Evolutionary conservation across 371 early-diverging fungal genomes (phyloP).

Genomic region (Caulochytrium protostelioides): DNA sequence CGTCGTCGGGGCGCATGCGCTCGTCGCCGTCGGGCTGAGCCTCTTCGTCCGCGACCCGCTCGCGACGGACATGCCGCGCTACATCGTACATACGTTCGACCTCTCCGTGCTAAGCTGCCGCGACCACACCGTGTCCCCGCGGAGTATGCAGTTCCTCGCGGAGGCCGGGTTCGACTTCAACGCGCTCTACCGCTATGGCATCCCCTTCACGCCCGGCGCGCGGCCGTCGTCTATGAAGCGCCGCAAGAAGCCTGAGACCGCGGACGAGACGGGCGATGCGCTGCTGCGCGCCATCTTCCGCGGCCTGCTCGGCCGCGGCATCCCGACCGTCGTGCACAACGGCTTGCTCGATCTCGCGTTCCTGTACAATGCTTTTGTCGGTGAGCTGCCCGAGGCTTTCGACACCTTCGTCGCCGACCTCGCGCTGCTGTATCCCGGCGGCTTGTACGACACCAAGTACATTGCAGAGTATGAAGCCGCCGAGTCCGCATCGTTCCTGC

Average conservation of each 20-base stretch:
- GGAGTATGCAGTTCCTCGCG: slow-evolving; percentile 49
- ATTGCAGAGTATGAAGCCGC: slow-evolving; percentile 38
- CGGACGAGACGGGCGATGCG: slow-evolving; percentile 7
- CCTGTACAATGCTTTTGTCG: slow-evolving; percentile 62
- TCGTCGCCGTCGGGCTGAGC: slow-evolving; percentile 61
- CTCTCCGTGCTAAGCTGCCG: slow-evolving; percentile 23
- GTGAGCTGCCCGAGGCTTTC: slow-evolving; percentile 40
- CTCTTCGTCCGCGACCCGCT: slow-evolving; percentile 23
- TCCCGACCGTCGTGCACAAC: slow-evolving; percentile 66
- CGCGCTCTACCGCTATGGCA: slow-evolving; percentile 42
- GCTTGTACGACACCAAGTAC: slow-evolving; percentile 74
- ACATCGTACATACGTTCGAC: slow-evolving; percentile 29
- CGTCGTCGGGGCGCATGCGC: slow-evolving; percentile 41
- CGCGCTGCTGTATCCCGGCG: slow-evolving; percentile 52
- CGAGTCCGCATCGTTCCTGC: slow-evolving; percentile 45
- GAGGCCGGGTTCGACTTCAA: slow-evolving; percentile 66
- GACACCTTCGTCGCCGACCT: slow-evolving; percentile 47
- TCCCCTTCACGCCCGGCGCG: slow-evolving; percentile 40
- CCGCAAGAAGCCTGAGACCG: background rate
- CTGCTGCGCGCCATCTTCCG: slow-evolving; percentile 28
- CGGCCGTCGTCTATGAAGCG: slow-evolving; percentile 1
- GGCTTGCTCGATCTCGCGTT: slow-evolving; percentile 75
- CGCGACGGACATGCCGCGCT: slow-evolving; percentile 1
- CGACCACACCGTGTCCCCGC: slow-evolving; percentile 32
- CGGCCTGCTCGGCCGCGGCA: slow-evolving; percentile 15